Base-by-base conservation (phyloP, 331 rosid species). In the Quercus lobata region DNA sequence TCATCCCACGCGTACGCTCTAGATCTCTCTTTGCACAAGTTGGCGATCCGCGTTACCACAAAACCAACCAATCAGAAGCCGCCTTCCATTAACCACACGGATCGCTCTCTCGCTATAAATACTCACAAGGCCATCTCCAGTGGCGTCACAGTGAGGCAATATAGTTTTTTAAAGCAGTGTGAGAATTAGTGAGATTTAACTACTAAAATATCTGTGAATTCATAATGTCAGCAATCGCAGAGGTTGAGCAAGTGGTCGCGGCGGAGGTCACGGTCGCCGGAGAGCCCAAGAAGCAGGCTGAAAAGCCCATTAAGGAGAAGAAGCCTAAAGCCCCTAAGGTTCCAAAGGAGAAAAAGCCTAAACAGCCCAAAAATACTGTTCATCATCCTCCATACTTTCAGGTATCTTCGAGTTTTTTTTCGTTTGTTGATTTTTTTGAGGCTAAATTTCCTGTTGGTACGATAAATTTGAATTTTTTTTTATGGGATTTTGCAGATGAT, bases 311-410 rank as follows among this genome's bases (percentile, higher is more conserved):
- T 25, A 84, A 76, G 87, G 93, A 91, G 87, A 91, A 62, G 80
- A 92, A 88, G 57, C 76, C 94, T 3, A 84, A 71, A 80, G 81
- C 79, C 49, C 76, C 87, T 0, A 91, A 82, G 81, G 81, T 76
- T 41, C 76, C 87, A 0, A 91, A 82, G 63, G 94, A 85, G 84
- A 87, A 86, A 86, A 91, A 89, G 76, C 89, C 93, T 0, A 88
- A 69, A 61, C 83, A 86, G 65, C 37, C 88, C 7, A 94, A 91
- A 83, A 68, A 85, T 9, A 89, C 91, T 54, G 74, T 95, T 1
- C 54, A 10, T 49, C 98, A 92, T 78, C 98, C 98, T 63, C 97
- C 98, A 0, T 94, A 94, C 52, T 88, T 94, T 81, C 91, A 92
- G 93, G 98, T 94, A 74, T 4, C 37, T 32, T 7, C 1, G 41